Conservation (phyloP, 2,329 filamentous ascomycete genomes). For the Colletotrichum neosansevieriae region DNA sequence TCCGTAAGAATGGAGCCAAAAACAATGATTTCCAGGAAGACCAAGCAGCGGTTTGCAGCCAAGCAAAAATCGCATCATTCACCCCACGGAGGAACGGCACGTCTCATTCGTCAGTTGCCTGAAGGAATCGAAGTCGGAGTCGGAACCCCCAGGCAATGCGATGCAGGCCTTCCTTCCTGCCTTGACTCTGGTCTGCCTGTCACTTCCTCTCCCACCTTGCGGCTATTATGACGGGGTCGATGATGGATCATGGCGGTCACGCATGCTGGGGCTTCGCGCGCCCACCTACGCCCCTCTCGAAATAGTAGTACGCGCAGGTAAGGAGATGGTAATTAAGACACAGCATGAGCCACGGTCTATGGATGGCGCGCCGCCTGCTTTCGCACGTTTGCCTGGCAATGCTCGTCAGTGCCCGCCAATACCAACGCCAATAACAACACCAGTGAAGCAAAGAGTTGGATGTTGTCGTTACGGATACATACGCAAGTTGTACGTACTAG, state of each 20-base stretch:
- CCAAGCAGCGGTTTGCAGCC: conserved; percentile 20
- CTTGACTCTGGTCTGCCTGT: conserved; percentile 3
- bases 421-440: conserved; percentile 26
- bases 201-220: conserved; percentile 9
- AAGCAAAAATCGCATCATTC: conserved; percentile 34
- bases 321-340: conserved; percentile 5
- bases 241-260: conserved; percentile 29
- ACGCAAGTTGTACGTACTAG: conserved; percentile 6
- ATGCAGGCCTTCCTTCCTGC: neutral
- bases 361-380: neutral
- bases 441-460: neutral
- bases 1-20: conserved; percentile 12
- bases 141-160: conserved; percentile 23
- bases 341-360: neutral
- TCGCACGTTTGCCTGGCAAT: conserved; percentile 10
- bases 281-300: conserved; percentile 26
- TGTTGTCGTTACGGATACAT: conserved; percentile 25
- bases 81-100: conserved; percentile 7
- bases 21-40: conserved; percentile 17
- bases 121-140: conserved; percentile 26
- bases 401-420: conserved; percentile 22
- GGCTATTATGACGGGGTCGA: conserved; percentile 3
- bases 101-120: conserved; percentile 28
- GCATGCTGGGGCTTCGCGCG: conserved; percentile 1
- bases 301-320: conserved; percentile 10